Base-by-base conservation (phyloP, 2,329 filamentous ascomycete species). In the Penicillium janthinellum region DNA sequence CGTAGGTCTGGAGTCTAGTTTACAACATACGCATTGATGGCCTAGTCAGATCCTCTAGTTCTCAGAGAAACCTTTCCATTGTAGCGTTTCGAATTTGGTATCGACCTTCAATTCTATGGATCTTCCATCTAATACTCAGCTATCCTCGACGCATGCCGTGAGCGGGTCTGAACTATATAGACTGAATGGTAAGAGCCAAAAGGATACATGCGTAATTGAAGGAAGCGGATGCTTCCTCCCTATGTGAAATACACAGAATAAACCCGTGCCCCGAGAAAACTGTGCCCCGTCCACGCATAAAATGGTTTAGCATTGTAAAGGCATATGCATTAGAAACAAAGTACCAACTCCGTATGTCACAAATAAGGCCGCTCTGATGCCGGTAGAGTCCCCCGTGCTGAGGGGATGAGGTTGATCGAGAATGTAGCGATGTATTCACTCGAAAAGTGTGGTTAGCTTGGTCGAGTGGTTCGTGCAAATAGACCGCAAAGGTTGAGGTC, bases 351-450 rank as follows among this genome's bases (percentile, higher is more conserved):
- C 52, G 42, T 22, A 15, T 31, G 44, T 31, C 47, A 35, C 28
- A 49, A 49, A 48, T 17, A 44, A 6, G 15, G 20, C 47, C 41
- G 44, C 44, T 56, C 28, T 42, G 47, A 54, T 31, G 57, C 57
- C 45, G 49, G 51, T 42, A 17, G 38, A 44, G n/a, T n/a, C 15
- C 54, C 17, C 15, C 22, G 12, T 37, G 12, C 17, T 31, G n/a
- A 17, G 35, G 17, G 10, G 25, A 41, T 41, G 2, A 34, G 54
- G 42, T 52, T 42, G 15, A 37, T 10, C 8, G 42, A 25, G 14
- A 28, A 44, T 54, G 15, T 44, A n/a, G 20, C 6, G 20, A 14
- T 39, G 28, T 31, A 51, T 39, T 51, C 31, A 20, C 31, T 49
- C 45, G 28, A 49, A 35, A 14, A 15, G 3, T 15, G 8, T 39